A percentile compares a stretch with the other conserved stretches of the same genome.
phyloP scores from a whole-genome alignment of 176 grass and related monocot species.

The Pontederia paniculata region DNA sequence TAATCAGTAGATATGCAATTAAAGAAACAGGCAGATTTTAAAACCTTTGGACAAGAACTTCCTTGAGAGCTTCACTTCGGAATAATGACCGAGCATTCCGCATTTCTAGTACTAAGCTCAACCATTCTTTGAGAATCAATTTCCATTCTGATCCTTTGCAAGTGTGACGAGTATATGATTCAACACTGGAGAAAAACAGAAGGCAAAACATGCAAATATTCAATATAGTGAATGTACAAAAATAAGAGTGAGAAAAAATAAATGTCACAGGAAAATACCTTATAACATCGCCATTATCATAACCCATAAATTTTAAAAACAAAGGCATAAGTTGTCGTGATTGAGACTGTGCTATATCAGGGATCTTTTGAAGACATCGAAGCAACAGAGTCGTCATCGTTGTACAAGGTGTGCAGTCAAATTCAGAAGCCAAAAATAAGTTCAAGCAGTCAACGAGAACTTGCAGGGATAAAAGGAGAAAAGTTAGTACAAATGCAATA shows the following conservation, averaged over 20 bases:
- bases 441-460: slow-evolving; percentile 56
- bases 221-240: neutral
- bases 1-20: neutral
- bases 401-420: slow-evolving; percentile 54
- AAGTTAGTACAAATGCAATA: neutral
- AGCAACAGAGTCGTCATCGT: slow-evolving; percentile 52
- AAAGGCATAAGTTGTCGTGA: slow-evolving; percentile 81
- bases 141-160: slow-evolving; percentile 86
- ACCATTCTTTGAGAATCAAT: slow-evolving; percentile 81
- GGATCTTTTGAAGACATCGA: slow-evolving; percentile 69
- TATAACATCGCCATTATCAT: slow-evolving; percentile 31
- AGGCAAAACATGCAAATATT: slow-evolving; percentile 15
- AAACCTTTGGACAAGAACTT: slow-evolving; percentile 74
- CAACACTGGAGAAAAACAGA: slow-evolving; percentile 37
- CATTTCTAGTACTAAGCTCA: slow-evolving; percentile 67
- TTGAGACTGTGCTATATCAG: slow-evolving; percentile 77
- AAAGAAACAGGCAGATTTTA: neutral
- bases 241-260: neutral
- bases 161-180: slow-evolving; percentile 43
- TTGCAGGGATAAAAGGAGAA: slow-evolving; percentile 28
- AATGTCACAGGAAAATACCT: slow-evolving; percentile 40
- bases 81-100: slow-evolving; percentile 78
- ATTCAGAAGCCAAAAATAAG: slow-evolving; percentile 39
- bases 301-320: slow-evolving; percentile 89
- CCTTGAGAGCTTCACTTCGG: slow-evolving; percentile 52